Base-by-base conservation (phyloP, 2,329 filamentous ascomycete species). In the Rhynchosporium secalis region DNA sequence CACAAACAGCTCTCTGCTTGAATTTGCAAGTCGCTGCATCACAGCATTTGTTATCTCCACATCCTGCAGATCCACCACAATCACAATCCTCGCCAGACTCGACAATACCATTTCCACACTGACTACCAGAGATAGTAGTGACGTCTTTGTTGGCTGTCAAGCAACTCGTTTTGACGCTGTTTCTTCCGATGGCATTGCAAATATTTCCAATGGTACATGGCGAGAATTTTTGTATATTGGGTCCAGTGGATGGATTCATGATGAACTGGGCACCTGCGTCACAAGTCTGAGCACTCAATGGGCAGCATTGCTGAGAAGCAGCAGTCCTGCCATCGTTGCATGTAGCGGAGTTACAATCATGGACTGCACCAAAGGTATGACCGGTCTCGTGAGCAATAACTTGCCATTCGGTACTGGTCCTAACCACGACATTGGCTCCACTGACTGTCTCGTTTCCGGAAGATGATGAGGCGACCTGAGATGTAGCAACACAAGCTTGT, bases 71-170 rank as follows among this genome's bases (percentile, higher is more conserved):
- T 60, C 94, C 94, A 65, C 95, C 95, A 72, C 95, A 99, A 76
- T 99, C 95, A 76, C 95, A 99, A 58, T 99, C 90, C 77, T 99
- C 95, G 66, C 92, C 95, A 20, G 84, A 80, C 77, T 98, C 95
- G 56, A 99, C 95, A 68, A 99, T 98, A 59, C 95, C 95, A 76
- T 99, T 99, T 62, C 95, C 95, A 76, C 95, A 99, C 73, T 93
- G 88, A 69, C 88, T 89, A 60, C 89, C 91, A 0, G 87, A 89
- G 69, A 96, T 91, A 33, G 90, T 95, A 38, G 85, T 83, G 52
- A 99, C 86, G 67, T 90, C 87, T 69, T 85, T 86, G 79, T 99
- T 99, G 75, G 91, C 87, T n/a, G 86, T 88, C 48, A 99, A 79
- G 75, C 95, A 99, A 31, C 73, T 77, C 0, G 86, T 86, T 65